phyloP scores from a whole-genome alignment of 345 rosid species.

The Litchi chinensis region DNA sequence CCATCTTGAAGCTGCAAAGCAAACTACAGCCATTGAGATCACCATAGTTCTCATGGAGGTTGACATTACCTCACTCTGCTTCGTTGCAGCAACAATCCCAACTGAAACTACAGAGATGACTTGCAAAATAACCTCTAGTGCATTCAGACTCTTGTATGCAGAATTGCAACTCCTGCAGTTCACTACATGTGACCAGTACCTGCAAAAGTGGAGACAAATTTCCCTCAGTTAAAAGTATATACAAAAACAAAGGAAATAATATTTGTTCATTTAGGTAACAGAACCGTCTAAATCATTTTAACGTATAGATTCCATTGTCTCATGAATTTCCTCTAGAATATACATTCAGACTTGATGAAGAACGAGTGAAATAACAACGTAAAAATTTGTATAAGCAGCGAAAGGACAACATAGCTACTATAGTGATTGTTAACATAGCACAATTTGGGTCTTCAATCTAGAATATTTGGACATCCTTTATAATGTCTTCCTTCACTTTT shows the following conservation, averaged over 20 bases:
- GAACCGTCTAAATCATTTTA: too few relatives aligned
- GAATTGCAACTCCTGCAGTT: slow-evolving; percentile 73
- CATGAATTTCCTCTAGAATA: neutral
- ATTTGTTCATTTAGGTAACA: too few relatives aligned
- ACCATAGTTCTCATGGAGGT: slow-evolving; percentile 40
- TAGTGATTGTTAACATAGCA: too few relatives aligned
- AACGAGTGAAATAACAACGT: too few relatives aligned
- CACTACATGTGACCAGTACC: slow-evolving; percentile 87
- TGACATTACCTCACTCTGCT: slow-evolving; percentile 40
- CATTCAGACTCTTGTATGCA: slow-evolving; percentile 62
- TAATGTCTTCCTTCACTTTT: too few relatives aligned
- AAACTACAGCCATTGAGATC: slow-evolving; percentile 45
- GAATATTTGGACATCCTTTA: neutral
- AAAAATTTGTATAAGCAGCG: too few relatives aligned
- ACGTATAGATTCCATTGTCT: neutral
- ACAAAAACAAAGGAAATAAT: too few relatives aligned
- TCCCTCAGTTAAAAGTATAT: too few relatives aligned
- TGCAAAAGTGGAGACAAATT: slow-evolving; percentile 31
- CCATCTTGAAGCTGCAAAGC: slow-evolving; percentile 76
- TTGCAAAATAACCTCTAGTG: slow-evolving; percentile 59
- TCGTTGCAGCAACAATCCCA: slow-evolving; percentile 63
- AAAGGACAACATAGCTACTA: too few relatives aligned
- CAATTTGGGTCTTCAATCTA: neutral
- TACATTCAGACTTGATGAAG: too few relatives aligned
- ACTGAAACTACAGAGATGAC: slow-evolving; percentile 50